phyloP scores from a whole-genome alignment of 495 filamentous ascomycete genomes.

The Platismatia glauca region DNA sequence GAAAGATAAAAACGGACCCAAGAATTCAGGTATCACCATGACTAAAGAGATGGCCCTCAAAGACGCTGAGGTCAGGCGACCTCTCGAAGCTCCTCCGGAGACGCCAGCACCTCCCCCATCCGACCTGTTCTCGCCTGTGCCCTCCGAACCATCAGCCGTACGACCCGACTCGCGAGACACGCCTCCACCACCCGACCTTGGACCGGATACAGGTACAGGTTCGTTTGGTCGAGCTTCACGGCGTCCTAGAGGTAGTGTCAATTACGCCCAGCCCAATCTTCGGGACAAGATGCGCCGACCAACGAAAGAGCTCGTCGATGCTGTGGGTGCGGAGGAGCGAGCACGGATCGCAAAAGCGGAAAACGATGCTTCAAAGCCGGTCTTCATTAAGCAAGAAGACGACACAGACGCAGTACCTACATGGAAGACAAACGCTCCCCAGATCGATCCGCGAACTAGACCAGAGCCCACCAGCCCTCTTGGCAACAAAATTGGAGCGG shows the following conservation, averaged over 20 bases:
- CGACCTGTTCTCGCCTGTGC: constrained; percentile 30
- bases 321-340: constrained; percentile 48
- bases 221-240: constrained; percentile 51
- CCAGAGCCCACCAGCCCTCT: constrained; percentile 24
- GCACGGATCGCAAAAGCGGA: constrained; percentile 14
- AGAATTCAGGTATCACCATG: not conserved
- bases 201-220: constrained; percentile 31
- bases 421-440: constrained; percentile 20
- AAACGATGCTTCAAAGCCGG: not conserved
- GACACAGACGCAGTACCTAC: constrained; percentile 6
- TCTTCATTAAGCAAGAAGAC: constrained; percentile 19
- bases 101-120: constrained; percentile 23
- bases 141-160: constrained; percentile 31
- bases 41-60: not conserved
- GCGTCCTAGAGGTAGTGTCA: constrained; percentile 57
- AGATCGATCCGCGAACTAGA: constrained; percentile 9
- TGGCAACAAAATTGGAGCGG: constrained; percentile 15
- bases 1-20: constrained; percentile 12
- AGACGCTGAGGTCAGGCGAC: not conserved
- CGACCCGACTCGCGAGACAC: constrained; percentile 37
- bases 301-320: constrained; percentile 63
- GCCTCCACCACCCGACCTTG: constrained; percentile 48
- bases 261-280: constrained; percentile 80
- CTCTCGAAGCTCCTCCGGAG: constrained; percentile 18
- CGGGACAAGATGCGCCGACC: constrained; percentile 82